Conservation (phyloP, 179 eudicot species). For the Heliamphora pulchella region DNA sequence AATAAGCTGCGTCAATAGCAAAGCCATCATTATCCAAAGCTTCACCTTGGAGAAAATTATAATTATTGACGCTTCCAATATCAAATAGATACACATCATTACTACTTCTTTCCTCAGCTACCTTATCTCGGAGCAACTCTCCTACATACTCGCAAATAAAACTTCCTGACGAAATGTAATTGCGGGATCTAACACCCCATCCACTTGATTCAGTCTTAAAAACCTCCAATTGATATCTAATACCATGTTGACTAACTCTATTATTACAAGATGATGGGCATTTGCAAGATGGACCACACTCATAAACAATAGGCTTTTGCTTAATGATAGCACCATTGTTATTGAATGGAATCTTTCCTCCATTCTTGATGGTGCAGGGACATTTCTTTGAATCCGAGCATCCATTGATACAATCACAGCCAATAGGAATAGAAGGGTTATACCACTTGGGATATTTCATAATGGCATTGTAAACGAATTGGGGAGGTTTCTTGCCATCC, state of each 20-base stretch:
- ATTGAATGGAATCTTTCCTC: conserved; percentile 19
- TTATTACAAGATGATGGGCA: conserved; percentile 28
- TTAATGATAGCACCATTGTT: background rate
- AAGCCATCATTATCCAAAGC: conserved; percentile 12
- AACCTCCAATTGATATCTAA: conserved; percentile 20
- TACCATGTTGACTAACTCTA: conserved; percentile 30
- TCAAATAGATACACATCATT: conserved; percentile 28
- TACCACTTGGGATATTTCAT: conserved; percentile 20
- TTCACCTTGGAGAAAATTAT: background rate
- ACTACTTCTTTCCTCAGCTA: conserved; percentile 21
- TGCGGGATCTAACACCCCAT: conserved; percentile 35
- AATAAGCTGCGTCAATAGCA: conserved; percentile 24
- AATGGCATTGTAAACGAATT: conserved; percentile 13
- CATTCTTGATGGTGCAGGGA: conserved; percentile 12
- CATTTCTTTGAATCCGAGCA: conserved; percentile 17
- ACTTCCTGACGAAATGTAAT: conserved; percentile 29
- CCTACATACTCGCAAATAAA: conserved; percentile 38
- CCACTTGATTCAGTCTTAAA: conserved; percentile 26
- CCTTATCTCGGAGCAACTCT: conserved; percentile 20
- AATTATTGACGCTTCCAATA: conserved; percentile 7
- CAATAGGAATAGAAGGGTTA: background rate
- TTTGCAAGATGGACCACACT: conserved; percentile 29
- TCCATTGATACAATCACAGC: conserved; percentile 20
- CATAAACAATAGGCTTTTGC: conserved; percentile 12
- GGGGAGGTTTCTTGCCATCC: conserved; percentile 16